Percentiles rank a stretch among this genome's conserved stretches.
Evolutionary conservation across 1,139 yeast species (phyloP).

Genomic region (Yamadazyma dendronema): DNA sequence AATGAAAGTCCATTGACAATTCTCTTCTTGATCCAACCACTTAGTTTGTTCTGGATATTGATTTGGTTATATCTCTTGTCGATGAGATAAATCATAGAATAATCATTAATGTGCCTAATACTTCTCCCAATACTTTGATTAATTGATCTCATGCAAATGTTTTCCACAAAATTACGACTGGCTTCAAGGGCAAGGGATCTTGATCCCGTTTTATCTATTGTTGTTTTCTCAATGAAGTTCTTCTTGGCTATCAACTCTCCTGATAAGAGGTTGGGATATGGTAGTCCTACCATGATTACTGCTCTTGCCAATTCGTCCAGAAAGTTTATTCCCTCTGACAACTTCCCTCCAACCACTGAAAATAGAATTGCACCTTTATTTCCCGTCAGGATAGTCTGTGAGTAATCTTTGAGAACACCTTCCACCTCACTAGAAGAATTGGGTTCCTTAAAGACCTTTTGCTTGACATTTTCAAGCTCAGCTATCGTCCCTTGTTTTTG

Average conservation of each 20-base stretch:
- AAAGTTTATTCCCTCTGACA: slow-evolving; percentile 94
- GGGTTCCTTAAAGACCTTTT: slow-evolving; percentile 55
- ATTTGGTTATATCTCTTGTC: slow-evolving; percentile 58
- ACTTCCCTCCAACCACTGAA: slow-evolving; percentile 90
- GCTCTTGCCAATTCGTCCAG: slow-evolving; percentile 84
- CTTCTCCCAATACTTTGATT: slow-evolving; percentile 95
- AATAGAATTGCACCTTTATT: slow-evolving; percentile 63
- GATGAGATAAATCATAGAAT: slow-evolving; percentile 68
- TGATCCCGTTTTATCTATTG: slow-evolving; percentile 40
- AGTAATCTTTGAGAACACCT: slow-evolving; percentile 49
- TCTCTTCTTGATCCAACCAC: slow-evolving; percentile 72
- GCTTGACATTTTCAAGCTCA: slow-evolving; percentile 36
- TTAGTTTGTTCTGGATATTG: slow-evolving; percentile 60
- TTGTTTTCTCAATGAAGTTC: slow-evolving; percentile 56
- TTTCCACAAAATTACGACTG: slow-evolving; percentile 72
- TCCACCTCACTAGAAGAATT: slow-evolving; percentile 42
- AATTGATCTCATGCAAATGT: slow-evolving; percentile 86
- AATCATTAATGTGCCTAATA: slow-evolving; percentile 80
- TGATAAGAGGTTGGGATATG: slow-evolving; percentile 82
- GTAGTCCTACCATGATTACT: slow-evolving; percentile 84
- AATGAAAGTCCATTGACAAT: slow-evolving; percentile 13
- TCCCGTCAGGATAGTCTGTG: slow-evolving; percentile 21
- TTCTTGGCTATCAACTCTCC: slow-evolving; percentile 80
- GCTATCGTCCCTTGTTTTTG: slow-evolving; percentile 29
- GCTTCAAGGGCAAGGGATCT: slow-evolving; percentile 38